phyloP scores from a whole-genome alignment of 495 filamentous ascomycete species.

The Penicillium cosmopolitanum region DNA sequence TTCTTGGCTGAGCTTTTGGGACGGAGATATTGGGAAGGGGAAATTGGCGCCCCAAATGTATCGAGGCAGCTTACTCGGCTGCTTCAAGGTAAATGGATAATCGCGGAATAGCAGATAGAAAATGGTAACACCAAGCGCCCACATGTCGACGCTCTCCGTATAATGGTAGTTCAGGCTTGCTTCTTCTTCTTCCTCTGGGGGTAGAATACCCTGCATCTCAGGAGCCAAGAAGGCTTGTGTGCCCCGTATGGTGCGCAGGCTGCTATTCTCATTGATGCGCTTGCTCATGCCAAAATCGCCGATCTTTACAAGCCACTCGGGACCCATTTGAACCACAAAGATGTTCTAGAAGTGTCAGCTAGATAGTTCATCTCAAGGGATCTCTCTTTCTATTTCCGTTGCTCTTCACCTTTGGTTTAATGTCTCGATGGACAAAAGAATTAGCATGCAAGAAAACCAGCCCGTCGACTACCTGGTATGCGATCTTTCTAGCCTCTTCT shows the following conservation, averaged over 20 bases:
- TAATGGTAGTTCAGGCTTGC: not conserved
- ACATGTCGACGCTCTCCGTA: slow-evolving; percentile 14
- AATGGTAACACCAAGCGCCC: slow-evolving; percentile 6
- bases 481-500: slow-evolving; percentile 38
- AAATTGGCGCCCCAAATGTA: not conserved
- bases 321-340: slow-evolving; percentile 10
- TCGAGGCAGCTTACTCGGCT: not conserved
- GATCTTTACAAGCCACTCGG: slow-evolving; percentile 41
- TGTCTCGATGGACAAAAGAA: slow-evolving; percentile 49
- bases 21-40: not conserved
- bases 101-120: slow-evolving; percentile 13
- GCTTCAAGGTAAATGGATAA: slow-evolving; percentile 7
- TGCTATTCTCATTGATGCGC: not conserved
- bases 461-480: slow-evolving; percentile 45
- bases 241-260: not conserved
- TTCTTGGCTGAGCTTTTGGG: not conserved
- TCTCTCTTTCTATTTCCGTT: no score
- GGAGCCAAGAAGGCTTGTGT: slow-evolving; percentile 9
- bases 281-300: slow-evolving; percentile 36
- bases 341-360: slow-evolving; percentile 11
- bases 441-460: slow-evolving; percentile 48
- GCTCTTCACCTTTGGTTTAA: slow-evolving; percentile 47
- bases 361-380: no score
- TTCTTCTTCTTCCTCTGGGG: not conserved
- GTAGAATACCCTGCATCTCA: slow-evolving; percentile 5